phyloP scores from a whole-genome alignment of 1,284 basidiomycete genomes.

The Coriolopsis trogii region DNA sequence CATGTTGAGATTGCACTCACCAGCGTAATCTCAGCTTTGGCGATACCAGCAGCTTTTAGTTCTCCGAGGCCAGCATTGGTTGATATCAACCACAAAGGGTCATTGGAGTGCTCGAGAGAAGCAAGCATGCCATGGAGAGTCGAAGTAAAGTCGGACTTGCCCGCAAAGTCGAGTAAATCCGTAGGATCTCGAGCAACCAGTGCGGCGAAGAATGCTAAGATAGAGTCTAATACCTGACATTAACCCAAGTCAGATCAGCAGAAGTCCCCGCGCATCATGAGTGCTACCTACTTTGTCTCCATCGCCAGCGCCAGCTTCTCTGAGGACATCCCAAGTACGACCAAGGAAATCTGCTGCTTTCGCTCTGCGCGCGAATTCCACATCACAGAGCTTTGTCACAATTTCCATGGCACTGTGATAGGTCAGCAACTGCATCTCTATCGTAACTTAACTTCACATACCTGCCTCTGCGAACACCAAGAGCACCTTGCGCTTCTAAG shows the following conservation, averaged over 20 bases:
- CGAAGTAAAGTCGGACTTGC: conserved; percentile 42
- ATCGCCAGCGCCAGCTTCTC: conserved; percentile 56
- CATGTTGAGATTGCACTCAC: too few relatives aligned
- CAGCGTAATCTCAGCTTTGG: conserved; percentile 49
- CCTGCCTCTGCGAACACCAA: conserved; percentile 70
- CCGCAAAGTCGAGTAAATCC: conserved; percentile 55
- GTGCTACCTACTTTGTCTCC: conserved; percentile 54
- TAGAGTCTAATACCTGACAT: conserved; percentile 65
- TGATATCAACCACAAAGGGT: conserved; percentile 47
- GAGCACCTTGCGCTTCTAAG: conserved; percentile 51
- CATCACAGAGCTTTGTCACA: conserved; percentile 68
- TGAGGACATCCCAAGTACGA: conserved; percentile 67
- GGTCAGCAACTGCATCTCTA: not conserved
- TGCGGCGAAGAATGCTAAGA: conserved; percentile 58
- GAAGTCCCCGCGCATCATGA: not conserved
- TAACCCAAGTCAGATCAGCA: conserved; percentile 1
- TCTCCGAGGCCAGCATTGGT: conserved; percentile 36
- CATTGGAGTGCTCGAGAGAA: conserved; percentile 38
- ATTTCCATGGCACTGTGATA: conserved; percentile 68
- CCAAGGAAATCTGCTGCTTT: conserved; percentile 71
- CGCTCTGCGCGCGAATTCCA: conserved; percentile 74
- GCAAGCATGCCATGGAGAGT: conserved; percentile 50
- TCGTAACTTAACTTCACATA: conserved; percentile 23
- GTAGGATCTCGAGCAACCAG: conserved; percentile 59
- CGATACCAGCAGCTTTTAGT: conserved; percentile 47